Evolutionary conservation across 345 rosid species (phyloP).

Genomic region (Eucalyptus curtisii): DNA sequence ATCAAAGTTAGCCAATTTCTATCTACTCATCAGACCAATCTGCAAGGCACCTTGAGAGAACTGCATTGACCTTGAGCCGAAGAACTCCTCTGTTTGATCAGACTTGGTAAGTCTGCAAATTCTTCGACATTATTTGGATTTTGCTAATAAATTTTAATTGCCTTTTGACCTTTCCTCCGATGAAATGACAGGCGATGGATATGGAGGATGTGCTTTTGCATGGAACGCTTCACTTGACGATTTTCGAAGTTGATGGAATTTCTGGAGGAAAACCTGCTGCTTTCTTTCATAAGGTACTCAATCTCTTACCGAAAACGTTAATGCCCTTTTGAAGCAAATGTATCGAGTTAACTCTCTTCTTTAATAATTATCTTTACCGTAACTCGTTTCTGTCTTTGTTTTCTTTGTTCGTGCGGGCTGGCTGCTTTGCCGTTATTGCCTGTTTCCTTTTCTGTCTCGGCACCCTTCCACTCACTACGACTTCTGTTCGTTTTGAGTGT

Average conservation of each 20-base stretch:
- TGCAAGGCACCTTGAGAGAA: not conserved
- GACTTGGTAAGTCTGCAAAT: not conserved
- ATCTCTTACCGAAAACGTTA: not conserved
- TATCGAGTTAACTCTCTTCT: not conserved
- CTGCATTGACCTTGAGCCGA: not conserved
- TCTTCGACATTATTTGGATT: not conserved
- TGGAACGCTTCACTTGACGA: constrained; percentile 33
- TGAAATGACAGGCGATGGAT: not conserved
- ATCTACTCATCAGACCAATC: not conserved
- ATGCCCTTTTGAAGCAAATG: not conserved
- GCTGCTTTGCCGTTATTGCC: no score
- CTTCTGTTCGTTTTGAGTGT: no score
- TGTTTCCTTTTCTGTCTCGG: no score
- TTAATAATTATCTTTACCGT: not conserved
- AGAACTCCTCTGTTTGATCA: not conserved
- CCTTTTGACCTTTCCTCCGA: not conserved
- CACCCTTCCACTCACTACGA: no score
- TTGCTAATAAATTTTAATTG: not conserved
- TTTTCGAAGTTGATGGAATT: constrained; percentile 18
- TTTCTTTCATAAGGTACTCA: constrained; percentile 21
- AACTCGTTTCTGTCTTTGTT: not conserved
- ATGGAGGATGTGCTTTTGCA: constrained; percentile 25
- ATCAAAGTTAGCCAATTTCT: not conserved
- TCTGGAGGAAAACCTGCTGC: constrained; percentile 3
- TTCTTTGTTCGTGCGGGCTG: no score